Evolutionary conservation across 208 protist species (phyloP).

Genomic region (Angomonas deanei): DNA sequence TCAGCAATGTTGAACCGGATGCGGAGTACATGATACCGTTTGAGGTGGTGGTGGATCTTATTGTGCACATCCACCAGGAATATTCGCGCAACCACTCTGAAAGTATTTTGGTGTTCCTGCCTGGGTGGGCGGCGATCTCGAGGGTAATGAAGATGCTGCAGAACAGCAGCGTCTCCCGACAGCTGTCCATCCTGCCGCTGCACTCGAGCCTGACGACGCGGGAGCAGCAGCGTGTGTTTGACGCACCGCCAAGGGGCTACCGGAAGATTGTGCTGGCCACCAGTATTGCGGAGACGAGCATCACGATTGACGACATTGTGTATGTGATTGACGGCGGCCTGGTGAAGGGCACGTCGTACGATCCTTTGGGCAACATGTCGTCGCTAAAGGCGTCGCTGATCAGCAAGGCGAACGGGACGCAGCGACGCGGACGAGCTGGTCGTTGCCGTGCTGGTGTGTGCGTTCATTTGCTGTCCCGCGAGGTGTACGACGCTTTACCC

Average conservation of each 20-base stretch:
- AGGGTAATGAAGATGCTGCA: constrained; percentile 46
- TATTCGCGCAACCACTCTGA: constrained; percentile 28
- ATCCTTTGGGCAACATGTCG: constrained; percentile 69
- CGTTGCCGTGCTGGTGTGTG: constrained; percentile 83
- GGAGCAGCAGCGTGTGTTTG: constrained; percentile 91
- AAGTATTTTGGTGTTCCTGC: constrained; percentile 87
- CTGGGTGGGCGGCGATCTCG: constrained; percentile 88
- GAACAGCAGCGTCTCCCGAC: constrained; percentile 22
- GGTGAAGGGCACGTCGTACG: constrained; percentile 89
- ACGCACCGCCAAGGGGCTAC: constrained; percentile 53
- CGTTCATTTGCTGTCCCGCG: constrained; percentile 69
- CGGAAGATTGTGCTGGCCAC: constrained; percentile 94
- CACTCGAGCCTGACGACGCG: constrained; percentile 87
- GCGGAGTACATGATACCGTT: constrained; percentile 63
- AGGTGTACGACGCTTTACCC: constrained; percentile 73
- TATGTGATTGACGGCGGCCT: constrained; percentile 95
- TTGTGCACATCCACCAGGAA: constrained; percentile 45
- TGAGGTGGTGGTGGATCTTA: constrained; percentile 62
- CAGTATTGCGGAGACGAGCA: constrained; percentile 96
- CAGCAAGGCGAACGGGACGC: constrained; percentile 78
- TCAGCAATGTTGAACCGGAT: constrained; percentile 43
- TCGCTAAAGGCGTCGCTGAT: constrained; percentile 73
- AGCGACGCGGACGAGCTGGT: constrained; percentile 90
- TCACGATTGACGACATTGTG: constrained; percentile 94
- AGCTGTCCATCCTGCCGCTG: constrained; percentile 82